Base-by-base conservation (phyloP, 2,329 filamentous ascomycete species). In the Metarhizium rileyi region DNA sequence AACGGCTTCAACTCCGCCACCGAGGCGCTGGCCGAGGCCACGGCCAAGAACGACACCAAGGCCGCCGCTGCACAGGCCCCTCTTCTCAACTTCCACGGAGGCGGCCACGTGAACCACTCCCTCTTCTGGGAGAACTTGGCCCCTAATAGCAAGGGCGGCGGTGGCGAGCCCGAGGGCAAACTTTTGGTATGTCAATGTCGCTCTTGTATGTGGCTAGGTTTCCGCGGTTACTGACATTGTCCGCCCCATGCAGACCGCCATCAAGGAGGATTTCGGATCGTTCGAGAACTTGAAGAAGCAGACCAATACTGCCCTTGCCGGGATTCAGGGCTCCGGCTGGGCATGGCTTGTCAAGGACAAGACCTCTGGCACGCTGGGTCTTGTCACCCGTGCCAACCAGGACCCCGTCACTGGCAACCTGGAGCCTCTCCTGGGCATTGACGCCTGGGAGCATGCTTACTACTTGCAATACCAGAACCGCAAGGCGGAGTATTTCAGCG, bases 371-470 rank as follows among this genome's bases (percentile, higher is more conserved):
- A 76, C 74, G 49, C 72, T 88, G 46, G 69, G 73, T 54, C 75
- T 88, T 57, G 80, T 80, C 59, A 86, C 87, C 47, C 71, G 89
- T 76, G 74, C 86, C 70, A 94, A 94, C 75, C 89, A 95, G 74
- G 89, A 95, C 67, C 87, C 90, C 25, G 86, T 96, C 27, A 79
- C 89, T 14, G 90, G 90, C 46, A 86, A 86, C 66, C 88, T 86
- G 66, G 77, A 82, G 61, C 90, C 90, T 35, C 75, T 96, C 45
- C 73, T 96, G 44, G 90, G 90, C 50, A 85, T 96, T 62, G 90
- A 96, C 73, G 90, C 90, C 49, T 95, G 90, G 90, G 90, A 95
- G 77, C 90, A 95, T 71, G 90, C 90, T 47, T 95, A 94, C 76
- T 94, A 95, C 73, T 77, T 95, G 54, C 88, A 95, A 75, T 95